Evolutionary conservation across 2,329 filamentous ascomycete species (phyloP).

Genomic region (Pseudovirgaria hyperparasitica): DNA sequence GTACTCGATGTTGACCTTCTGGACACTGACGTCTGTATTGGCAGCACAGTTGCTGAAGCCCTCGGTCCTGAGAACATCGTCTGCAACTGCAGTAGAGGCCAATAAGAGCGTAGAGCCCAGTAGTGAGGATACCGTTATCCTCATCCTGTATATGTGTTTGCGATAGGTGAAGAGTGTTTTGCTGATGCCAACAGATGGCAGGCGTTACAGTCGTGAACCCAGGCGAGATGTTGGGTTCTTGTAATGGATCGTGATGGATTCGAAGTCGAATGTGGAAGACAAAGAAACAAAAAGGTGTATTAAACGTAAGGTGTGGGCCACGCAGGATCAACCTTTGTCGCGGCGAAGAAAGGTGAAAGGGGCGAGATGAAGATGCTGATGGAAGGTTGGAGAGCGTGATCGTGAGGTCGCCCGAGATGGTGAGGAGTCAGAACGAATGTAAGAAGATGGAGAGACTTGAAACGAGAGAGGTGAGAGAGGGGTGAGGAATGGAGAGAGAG

Average conservation of each 20-base stretch:
- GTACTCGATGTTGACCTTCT: constrained; percentile 66
- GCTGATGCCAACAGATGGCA: constrained; percentile 1
- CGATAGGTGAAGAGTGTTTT: constrained; percentile 17
- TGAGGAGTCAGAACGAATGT: constrained; percentile 6
- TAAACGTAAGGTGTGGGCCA: constrained; percentile 14
- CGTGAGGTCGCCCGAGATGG: constrained; percentile 7
- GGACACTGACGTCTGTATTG: constrained; percentile 50
- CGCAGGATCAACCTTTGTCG: constrained; percentile 24
- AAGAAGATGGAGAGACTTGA: constrained; percentile 6
- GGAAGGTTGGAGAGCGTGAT: constrained; percentile 4
- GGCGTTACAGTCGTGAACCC: constrained; percentile 4
- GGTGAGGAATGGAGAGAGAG: constrained; percentile 23
- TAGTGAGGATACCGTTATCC: constrained; percentile 22
- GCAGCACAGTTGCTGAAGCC: constrained; percentile 65
- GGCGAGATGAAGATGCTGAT: constrained; percentile 4
- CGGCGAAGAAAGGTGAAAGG: constrained; percentile 9
- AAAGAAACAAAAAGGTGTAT: constrained; percentile 10
- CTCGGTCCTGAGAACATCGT: constrained; percentile 63
- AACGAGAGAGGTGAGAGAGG: constrained; percentile 10
- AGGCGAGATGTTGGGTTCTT: constrained; percentile 2
- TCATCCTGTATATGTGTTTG: constrained; percentile 15
- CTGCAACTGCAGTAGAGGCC: constrained; percentile 41
- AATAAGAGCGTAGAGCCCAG: constrained; percentile 24
- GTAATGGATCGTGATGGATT: constrained; percentile 1
- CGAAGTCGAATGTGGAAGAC: constrained; percentile 1